Conservation (phyloP, 2,329 filamentous ascomycete genomes). For the Fusarium sp. region DNA sequence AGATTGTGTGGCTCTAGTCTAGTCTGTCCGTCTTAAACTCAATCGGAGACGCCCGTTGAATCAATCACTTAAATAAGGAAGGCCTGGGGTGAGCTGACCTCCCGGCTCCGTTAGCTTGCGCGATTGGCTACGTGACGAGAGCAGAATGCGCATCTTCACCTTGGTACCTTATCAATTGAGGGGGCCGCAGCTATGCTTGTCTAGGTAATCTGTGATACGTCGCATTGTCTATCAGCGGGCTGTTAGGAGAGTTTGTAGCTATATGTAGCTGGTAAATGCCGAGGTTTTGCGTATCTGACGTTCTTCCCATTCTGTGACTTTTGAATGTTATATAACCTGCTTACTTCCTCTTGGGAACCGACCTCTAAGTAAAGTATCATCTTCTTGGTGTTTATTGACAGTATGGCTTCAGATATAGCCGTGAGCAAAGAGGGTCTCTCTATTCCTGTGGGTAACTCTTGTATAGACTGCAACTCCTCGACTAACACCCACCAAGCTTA, state of each 20-base stretch:
- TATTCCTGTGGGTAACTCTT: conserved; percentile 62
- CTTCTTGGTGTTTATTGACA: not conserved
- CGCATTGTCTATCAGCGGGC: conserved; percentile 18
- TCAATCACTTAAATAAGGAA: conserved; percentile 7
- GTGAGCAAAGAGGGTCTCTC: conserved; percentile 65
- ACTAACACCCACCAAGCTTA: conserved; percentile 38
- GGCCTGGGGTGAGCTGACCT: too few relatives aligned
- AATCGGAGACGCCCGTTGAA: too few relatives aligned
- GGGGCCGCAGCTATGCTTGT: conserved; percentile 6
- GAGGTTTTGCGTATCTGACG: not conserved
- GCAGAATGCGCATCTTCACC: too few relatives aligned
- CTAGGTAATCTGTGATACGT: not conserved
- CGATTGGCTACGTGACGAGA: too few relatives aligned
- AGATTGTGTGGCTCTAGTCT: too few relatives aligned
- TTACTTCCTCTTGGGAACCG: not conserved
- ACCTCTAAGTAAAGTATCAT: not conserved
- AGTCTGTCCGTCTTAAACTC: too few relatives aligned
- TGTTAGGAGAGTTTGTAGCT: not conserved
- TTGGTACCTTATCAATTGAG: conserved; percentile 39
- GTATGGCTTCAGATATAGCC: conserved; percentile 56
- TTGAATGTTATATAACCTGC: not conserved
- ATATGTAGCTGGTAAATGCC: conserved; percentile 9
- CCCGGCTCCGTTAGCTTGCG: too few relatives aligned
- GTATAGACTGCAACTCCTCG: not conserved
- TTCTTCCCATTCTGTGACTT: not conserved